Percentiles rank a stretch among this genome's conserved stretches.
phyloP scores from a whole-genome alignment of 768 basidiomycete species.

The Austroboletus eburneus region DNA sequence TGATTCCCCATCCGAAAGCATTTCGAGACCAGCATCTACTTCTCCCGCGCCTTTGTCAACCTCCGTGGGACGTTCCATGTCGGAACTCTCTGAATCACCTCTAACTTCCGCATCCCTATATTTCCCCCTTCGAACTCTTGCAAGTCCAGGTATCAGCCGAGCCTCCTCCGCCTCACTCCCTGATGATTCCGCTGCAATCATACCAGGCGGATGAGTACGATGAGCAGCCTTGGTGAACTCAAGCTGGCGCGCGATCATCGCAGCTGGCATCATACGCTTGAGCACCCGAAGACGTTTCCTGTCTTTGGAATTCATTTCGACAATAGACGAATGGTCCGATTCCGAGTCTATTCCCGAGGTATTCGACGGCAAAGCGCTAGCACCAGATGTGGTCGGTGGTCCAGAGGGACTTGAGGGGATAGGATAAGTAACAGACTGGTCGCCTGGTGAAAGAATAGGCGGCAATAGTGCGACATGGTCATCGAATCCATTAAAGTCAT shows the following conservation, averaged over 20 bases:
- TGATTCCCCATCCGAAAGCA: slow-evolving; percentile 13
- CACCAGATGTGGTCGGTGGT: slow-evolving; percentile 15
- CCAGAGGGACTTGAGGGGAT: slow-evolving; percentile 14
- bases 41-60: background rate
- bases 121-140: slow-evolving; percentile 37
- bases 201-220: slow-evolving; percentile 8
- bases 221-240: slow-evolving; percentile 11
- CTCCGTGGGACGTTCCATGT: slow-evolving; percentile 23
- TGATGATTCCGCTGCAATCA: slow-evolving; percentile 9
- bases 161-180: slow-evolving; percentile 34
- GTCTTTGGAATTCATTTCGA: slow-evolving; percentile 27
- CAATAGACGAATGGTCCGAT: slow-evolving; percentile 14
- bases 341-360: slow-evolving; percentile 14
- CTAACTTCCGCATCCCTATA: slow-evolving; percentile 41
- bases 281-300: slow-evolving; percentile 38
- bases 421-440: slow-evolving; percentile 1
- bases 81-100: slow-evolving; percentile 64
- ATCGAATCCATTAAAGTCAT: slow-evolving; percentile 12
- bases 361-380: slow-evolving; percentile 14
- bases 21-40: background rate
- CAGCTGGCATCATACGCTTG: slow-evolving; percentile 50
- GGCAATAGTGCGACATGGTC: slow-evolving; percentile 2
- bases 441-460: slow-evolving; percentile 4
- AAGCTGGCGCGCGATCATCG: slow-evolving; percentile 42
- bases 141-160: slow-evolving; percentile 50